These are phyloP conservation scores for Calendula officinalis DNA, from an alignment of 129 eudicot genomes.

Conservation along the genomic window DNA sequence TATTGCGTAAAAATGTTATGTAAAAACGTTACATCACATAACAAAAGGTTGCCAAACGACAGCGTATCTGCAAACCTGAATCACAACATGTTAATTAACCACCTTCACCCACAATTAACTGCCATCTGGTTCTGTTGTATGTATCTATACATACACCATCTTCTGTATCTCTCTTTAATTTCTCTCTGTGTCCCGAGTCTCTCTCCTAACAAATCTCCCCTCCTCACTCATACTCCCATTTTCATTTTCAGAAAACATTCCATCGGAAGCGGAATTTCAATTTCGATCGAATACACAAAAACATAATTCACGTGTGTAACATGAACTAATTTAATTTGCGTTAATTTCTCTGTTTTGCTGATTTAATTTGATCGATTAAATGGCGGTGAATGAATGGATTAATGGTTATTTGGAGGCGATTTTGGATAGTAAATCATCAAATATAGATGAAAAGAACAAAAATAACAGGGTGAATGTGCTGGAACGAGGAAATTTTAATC, in stretches of 20 bases:
- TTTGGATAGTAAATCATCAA: conserved; percentile 55
- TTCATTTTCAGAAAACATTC: conserved; percentile 26
- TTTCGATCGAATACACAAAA: conserved; percentile 8
- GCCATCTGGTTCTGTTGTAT: conserved; percentile 33
- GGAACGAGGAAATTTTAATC: conserved; percentile 59
- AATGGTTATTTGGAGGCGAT: conserved; percentile 86
- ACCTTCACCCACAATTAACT: conserved; percentile 24
- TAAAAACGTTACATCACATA: too few relatives aligned
- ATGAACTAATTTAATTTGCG: not conserved
- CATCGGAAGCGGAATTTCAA: conserved; percentile 12
- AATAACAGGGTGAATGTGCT: conserved; percentile 26
- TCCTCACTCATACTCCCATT: conserved; percentile 13
- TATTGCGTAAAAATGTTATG: too few relatives aligned
- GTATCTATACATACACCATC: conserved; percentile 17
- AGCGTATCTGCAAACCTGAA: not conserved
- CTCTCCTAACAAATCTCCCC: conserved; percentile 37
- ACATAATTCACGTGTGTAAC: not conserved
- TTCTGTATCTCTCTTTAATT: not conserved
- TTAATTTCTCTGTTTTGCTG: not conserved
- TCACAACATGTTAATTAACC: conserved; percentile 31
- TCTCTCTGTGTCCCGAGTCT: conserved; percentile 21
- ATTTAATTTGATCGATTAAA: conserved; percentile 16
- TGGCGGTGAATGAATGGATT: conserved; percentile 90
- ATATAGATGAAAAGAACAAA: conserved; percentile 38
- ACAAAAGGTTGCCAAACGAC: not conserved